Percentiles rank a stretch among this genome's conserved stretches.
These are phyloP conservation scores for Alectoria sarmentosa DNA, from an alignment of 495 filamentous ascomycete species.

Conservation along the genomic window DNA sequence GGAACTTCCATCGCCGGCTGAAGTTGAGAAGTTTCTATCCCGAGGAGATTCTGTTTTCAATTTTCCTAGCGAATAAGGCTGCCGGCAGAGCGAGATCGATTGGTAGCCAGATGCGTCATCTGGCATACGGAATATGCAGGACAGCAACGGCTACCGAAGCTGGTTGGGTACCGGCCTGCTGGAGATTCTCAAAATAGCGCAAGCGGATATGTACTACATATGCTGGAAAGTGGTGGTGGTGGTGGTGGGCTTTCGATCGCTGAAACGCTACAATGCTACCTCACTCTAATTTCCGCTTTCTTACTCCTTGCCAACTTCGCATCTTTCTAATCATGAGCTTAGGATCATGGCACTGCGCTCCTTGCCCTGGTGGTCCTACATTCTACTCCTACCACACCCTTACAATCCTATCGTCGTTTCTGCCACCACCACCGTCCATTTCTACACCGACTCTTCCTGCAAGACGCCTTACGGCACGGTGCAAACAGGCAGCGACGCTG, in stretches of 20 bases:
- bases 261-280: too few relatives aligned
- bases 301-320: too few relatives aligned
- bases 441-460: not conserved
- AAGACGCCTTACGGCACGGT: not conserved
- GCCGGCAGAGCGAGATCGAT: not conserved
- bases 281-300: too few relatives aligned
- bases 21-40: not conserved
- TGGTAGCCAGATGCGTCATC: not conserved
- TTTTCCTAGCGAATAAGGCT: not conserved
- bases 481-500: not conserved
- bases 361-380: not conserved
- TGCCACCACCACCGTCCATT: not conserved
- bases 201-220: too few relatives aligned
- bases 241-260: too few relatives aligned
- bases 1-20: too few relatives aligned
- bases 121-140: not conserved
- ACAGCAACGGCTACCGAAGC: not conserved
- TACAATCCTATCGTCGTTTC: not conserved
- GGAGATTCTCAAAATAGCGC: too few relatives aligned
- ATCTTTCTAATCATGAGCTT: not conserved
- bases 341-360: not conserved
- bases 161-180: not conserved
- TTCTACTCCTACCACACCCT: not conserved
- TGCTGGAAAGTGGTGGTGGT: not conserved
- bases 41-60: not conserved